Base-by-base conservation (phyloP, 805 yeast genomes). In the Teunomyces funiuensis region DNA sequence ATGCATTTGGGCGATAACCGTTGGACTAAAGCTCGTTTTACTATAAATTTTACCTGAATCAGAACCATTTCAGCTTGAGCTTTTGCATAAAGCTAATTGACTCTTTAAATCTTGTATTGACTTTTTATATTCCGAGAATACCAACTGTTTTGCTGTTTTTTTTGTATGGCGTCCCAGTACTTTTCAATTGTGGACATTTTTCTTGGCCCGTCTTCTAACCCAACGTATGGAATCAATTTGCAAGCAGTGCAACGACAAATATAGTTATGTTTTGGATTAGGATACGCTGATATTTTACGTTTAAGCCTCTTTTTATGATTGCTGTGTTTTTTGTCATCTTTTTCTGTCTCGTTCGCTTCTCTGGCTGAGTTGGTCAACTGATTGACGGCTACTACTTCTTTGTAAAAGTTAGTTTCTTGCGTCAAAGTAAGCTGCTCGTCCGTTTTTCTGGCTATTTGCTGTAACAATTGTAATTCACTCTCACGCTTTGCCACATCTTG, bases 111-210 rank as follows among this genome's bases (percentile, higher is more conserved):
- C 11, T 33, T 10, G 18, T 22, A 33, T 13, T 22, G 37, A 14
- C 18, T 33, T 22, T 28, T 22, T 19, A n/a, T 10, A 2, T 33
- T 20, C 8, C 37, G 34, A 13, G 34, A 31, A 19, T 31, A 31
- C 34, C 34, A 31, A 19, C n/a, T 31, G 22, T 31, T 31, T 31
- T 31, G 34, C 11, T 31, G 19, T n/a, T 25, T 31, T 9, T n/a
- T 31, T n/a, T 31, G 7, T 25, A 31, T 6, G 8, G 8, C 11
- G 16, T 31, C 34, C 11, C 18, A 7, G 7, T 18, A 2, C 14
- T 31, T 18, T 25, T 31, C 34, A 2, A 31, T n/a, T 13, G 13
- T 17, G 6, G 34, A 31, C 25, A 31, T 14, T 19, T 19, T n/a
- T 18, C 19, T 31, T 6, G 34, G 34, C 11, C 14, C 16, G 13